A percentile compares a stretch with the other conserved stretches of the same genome.
Evolutionary conservation across 768 basidiomycete genomes (phyloP).

Genomic region (Naematelia encephala): DNA sequence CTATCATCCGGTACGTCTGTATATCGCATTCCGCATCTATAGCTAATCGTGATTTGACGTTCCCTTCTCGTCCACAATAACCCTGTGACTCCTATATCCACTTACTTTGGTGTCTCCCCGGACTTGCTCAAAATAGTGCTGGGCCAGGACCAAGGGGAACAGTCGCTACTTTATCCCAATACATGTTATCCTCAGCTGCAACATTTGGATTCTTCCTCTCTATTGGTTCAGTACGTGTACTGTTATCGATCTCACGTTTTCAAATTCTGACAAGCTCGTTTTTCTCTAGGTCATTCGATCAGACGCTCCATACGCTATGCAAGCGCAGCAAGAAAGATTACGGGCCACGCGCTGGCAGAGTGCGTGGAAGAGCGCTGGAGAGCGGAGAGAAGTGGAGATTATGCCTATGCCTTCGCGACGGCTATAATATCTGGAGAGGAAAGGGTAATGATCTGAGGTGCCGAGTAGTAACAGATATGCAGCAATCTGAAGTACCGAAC

Average conservation of each 20-base stretch:
- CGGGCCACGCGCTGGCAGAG: not conserved
- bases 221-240: constrained; percentile 72
- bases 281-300: constrained; percentile 94
- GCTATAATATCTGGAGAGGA: not conserved
- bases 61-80: too few species aligned
- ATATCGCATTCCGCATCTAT: too few species aligned
- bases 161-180: constrained; percentile 88
- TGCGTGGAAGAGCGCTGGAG: not conserved
- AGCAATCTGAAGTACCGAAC: not conserved
- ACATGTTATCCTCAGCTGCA: constrained; percentile 96
- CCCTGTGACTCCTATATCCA: too few species aligned
- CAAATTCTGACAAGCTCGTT: too few species aligned
- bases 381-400: not conserved
- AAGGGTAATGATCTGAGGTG: not conserved
- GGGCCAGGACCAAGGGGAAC: constrained; percentile 88
- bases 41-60: too few species aligned
- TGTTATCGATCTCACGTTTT: not conserved
- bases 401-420: not conserved
- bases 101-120: too few species aligned
- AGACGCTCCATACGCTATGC: constrained; percentile 54
- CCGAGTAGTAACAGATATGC: not conserved
- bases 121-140: constrained; percentile 58
- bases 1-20: constrained; percentile 74
- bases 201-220: constrained; percentile 97
- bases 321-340: constrained; percentile 1